A percentile compares a stretch with the other conserved stretches of the same genome.
These are phyloP conservation scores for Monosiga brevicollis DNA, from an alignment of 78 protist species.

Conservation along the genomic window DNA sequence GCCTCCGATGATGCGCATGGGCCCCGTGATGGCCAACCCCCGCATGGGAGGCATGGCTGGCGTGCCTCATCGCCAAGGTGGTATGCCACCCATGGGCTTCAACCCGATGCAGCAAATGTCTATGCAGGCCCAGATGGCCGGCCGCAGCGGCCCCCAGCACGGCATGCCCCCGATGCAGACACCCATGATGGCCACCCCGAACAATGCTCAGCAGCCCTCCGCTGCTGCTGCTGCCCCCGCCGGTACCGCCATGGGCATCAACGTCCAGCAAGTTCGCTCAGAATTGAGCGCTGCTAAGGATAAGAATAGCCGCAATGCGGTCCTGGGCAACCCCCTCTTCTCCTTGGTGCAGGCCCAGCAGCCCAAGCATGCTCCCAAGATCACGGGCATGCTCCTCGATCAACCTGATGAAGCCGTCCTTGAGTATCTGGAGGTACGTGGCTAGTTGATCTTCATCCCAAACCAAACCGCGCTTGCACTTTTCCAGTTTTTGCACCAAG, in stretches of 20 bases:
- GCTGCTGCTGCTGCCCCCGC: too few species aligned
- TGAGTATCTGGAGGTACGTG: background rate
- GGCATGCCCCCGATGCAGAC: too few species aligned
- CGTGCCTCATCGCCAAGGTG: background rate
- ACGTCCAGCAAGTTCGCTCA: too few species aligned
- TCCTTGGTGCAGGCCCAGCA: too few species aligned
- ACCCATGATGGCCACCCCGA: too few species aligned
- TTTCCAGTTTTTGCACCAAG: background rate
- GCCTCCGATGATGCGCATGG: too few species aligned
- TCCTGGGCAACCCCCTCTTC: too few species aligned
- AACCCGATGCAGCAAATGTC: background rate
- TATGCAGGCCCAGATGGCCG: background rate
- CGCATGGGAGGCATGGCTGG: background rate
- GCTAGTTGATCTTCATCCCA: background rate
- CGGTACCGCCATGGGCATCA: too few species aligned
- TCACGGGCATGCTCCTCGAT: background rate
- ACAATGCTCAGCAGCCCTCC: too few species aligned
- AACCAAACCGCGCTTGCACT: background rate
- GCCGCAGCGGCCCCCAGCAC: too few species aligned
- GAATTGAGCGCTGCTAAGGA: too few species aligned
- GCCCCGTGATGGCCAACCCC: background rate
- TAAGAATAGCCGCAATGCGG: too few species aligned
- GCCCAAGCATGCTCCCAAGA: background rate
- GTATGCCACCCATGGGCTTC: background rate
- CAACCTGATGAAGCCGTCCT: background rate